Conservation (phyloP, 805 yeast genomes). For the Suhomyces pyralidae region DNA sequence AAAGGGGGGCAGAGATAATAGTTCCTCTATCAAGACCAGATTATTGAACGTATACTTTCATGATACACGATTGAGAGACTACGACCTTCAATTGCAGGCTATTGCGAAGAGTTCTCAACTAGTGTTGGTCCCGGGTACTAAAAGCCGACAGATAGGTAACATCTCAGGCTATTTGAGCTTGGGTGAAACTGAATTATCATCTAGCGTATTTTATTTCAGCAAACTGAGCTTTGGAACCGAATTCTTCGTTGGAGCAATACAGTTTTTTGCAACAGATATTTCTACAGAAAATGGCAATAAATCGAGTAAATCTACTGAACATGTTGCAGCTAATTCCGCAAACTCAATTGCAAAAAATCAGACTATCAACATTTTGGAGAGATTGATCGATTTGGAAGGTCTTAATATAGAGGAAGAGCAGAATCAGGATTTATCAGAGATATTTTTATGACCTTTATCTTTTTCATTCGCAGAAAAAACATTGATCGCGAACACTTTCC, state of each 20-base stretch:
- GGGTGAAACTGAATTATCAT: neutral
- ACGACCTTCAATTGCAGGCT: neutral
- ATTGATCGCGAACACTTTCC: neutral
- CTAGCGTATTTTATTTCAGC: neutral
- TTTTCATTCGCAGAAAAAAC: neutral
- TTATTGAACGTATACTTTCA: neutral
- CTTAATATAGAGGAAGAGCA: neutral
- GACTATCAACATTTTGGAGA: neutral
- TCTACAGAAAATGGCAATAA: neutral
- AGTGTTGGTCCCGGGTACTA: neutral
- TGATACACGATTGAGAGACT: neutral
- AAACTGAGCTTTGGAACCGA: conserved; percentile 6
- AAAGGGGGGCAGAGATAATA: neutral
- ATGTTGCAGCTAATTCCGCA: neutral
- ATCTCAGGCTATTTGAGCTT: neutral
- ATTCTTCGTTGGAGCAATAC: conserved; percentile 16
- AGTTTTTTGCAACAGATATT: conserved; percentile 9
- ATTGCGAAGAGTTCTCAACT: neutral
- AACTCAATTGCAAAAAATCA: neutral
- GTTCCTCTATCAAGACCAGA: neutral
- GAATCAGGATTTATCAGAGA: neutral
- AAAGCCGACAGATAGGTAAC: neutral
- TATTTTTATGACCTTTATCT: neutral
- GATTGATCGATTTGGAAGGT: neutral
- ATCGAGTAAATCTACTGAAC: neutral